A percentile compares a stretch with the other conserved stretches of the same genome.
phyloP scores from a whole-genome alignment of 805 yeast species.

The Zygotorulaspora danielsina region DNA sequence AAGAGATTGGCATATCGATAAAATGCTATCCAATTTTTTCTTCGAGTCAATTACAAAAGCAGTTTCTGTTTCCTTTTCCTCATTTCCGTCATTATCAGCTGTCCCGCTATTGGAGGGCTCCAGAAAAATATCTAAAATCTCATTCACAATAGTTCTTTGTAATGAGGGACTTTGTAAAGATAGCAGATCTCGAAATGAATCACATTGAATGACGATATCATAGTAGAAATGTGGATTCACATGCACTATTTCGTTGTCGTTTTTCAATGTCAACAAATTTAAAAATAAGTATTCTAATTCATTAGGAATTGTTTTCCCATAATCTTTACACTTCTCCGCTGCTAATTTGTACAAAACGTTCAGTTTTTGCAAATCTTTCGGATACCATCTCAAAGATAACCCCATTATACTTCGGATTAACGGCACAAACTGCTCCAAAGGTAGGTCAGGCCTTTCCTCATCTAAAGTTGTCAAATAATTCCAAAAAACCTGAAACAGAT shows the following conservation, averaged over 20 bases:
- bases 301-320: slow-evolving; percentile 20
- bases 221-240: slow-evolving; percentile 16
- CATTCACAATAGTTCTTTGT: slow-evolving; percentile 55
- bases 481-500: slow-evolving; percentile 64
- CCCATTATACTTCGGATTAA: slow-evolving; percentile 63
- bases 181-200: slow-evolving; percentile 23
- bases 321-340: slow-evolving; percentile 37
- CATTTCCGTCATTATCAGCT: slow-evolving; percentile 42
- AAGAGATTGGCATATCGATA: slow-evolving; percentile 25
- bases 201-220: slow-evolving; percentile 23
- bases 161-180: slow-evolving; percentile 26
- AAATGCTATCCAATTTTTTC: slow-evolving; percentile 22
- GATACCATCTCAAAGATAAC: slow-evolving; percentile 63
- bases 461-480: slow-evolving; percentile 53
- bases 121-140: slow-evolving; percentile 53
- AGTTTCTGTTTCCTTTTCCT: slow-evolving; percentile 11
- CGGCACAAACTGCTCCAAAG: slow-evolving; percentile 59
- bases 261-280: slow-evolving; percentile 19
- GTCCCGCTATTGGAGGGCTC: slow-evolving; percentile 38
- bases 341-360: slow-evolving; percentile 60
- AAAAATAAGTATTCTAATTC: slow-evolving; percentile 21
- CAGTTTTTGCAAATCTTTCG: slow-evolving; percentile 54
- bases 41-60: slow-evolving; percentile 19
- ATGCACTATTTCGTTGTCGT: slow-evolving; percentile 6
- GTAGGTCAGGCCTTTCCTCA: slow-evolving; percentile 57